Evolutionary conservation across 2,329 filamentous ascomycete genomes (phyloP), one percentile per base, ranked within the genome.

Genomic region (Zymoseptoria pseudotritici): DNA sequence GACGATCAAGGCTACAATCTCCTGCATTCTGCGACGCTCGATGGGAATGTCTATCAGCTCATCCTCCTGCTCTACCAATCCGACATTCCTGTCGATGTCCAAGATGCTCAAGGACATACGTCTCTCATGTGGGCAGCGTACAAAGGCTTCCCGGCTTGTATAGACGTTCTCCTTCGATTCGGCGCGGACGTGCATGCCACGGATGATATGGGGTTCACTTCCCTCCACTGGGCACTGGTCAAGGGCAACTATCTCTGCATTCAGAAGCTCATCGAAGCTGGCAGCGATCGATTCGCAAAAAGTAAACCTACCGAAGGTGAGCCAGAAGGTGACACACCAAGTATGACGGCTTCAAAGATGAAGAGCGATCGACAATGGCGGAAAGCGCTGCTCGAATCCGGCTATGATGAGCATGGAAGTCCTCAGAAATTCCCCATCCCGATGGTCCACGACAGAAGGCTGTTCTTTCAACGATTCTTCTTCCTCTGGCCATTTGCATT

Each of bases 61-160:
- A 86, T 92, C 55, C 83, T 99, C 1, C 84, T 99, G 7, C 83
- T 99, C 22, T 94, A 99, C 77, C 92, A 97, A 72, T 69, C 71
- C 17, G 91, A 94, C 71, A 94, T 99, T 61, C 90, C 91, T 17
- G 91, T 99, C 63, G 94, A 99, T 72, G 89, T 94, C 5, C 82
- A 88, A 57, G 94, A 99, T 76, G 85, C 85, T 55, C 93, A 91
- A 72, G 91, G 92, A 5, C 95, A 99, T 75, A 97, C 94, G 0
- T 88, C 88, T 62, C 81, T 99, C 62, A 99, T 99, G 94, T 99
- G 94, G 94, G 91, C 94, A 19, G 93, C 93, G 17, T 99, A 99
- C 79, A 99, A 99, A 76, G 94, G 95, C 42, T 97, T 88, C 72
- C 90, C 93, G 0, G 86, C 88, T 53, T 96, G 91, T 68, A 93